These are phyloP conservation scores for Solanum etuberosum DNA, from an alignment of 257 asterid species.

Conservation along the genomic window DNA sequence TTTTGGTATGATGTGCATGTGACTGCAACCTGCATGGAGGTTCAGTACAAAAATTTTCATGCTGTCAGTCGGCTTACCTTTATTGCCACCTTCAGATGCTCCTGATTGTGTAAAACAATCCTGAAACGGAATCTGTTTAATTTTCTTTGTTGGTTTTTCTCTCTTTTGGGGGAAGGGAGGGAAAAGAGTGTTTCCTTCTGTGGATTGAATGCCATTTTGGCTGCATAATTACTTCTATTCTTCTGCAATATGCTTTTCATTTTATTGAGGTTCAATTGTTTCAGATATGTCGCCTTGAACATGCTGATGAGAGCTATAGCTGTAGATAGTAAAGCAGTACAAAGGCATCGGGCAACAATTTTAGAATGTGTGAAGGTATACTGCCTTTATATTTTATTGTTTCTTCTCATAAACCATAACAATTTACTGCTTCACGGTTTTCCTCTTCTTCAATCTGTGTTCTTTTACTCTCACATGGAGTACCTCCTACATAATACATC, in stretches of 20 bases:
- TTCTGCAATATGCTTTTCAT: not conserved
- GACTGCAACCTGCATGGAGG: not conserved
- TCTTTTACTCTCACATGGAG: not conserved
- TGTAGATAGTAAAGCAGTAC: conserved; percentile 95
- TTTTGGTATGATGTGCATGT: not conserved
- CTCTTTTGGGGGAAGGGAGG: not conserved
- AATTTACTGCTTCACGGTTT: not conserved
- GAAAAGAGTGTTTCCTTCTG: not conserved
- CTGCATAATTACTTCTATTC: not conserved
- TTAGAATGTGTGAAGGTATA: conserved; percentile 94
- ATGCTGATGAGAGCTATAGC: conserved; percentile 95
- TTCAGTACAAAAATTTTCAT: not conserved
- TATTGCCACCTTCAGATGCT: not conserved
- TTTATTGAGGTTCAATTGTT: conserved; percentile 19
- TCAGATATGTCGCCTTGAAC: conserved; percentile 94
- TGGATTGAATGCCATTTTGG: not conserved
- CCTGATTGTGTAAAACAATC: not conserved
- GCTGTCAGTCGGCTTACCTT: not conserved
- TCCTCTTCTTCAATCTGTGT: not conserved
- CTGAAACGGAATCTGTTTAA: not conserved
- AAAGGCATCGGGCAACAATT: conserved; percentile 94
- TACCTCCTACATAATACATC: not conserved
- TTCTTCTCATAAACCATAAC: not conserved
- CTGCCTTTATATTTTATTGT: not conserved
- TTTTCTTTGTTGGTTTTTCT: not conserved